These are phyloP conservation scores for Orbilia quercus DNA, from an alignment of 2,329 filamentous ascomycete genomes.

Conservation along the genomic window DNA sequence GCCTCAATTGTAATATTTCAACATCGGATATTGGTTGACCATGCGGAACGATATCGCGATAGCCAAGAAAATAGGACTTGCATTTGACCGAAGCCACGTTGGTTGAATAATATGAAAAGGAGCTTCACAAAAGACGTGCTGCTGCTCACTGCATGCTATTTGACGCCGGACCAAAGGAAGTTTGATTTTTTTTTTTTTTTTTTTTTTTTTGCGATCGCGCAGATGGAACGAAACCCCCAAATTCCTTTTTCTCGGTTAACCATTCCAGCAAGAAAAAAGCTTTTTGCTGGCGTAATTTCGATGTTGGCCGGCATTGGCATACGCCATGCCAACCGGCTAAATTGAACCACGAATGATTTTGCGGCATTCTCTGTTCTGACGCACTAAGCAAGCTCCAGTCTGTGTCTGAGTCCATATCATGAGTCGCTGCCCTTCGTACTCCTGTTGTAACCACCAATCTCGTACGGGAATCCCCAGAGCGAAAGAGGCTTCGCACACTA, in stretches of 20 bases:
- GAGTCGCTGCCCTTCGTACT: not conserved
- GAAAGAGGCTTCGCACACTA: not conserved
- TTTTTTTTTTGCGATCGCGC: no score
- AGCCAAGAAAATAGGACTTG: conserved; percentile 37
- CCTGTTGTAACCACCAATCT: not conserved
- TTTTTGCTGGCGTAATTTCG: conserved; percentile 56
- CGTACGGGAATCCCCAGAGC: not conserved
- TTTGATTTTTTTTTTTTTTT: conserved; percentile 32
- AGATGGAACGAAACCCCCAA: conserved; percentile 28
- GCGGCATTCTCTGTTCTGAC: conserved; percentile 19
- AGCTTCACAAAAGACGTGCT: conserved; percentile 25
- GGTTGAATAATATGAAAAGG: conserved; percentile 52
- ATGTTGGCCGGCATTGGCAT: conserved; percentile 51
- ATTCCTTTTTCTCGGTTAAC: conserved; percentile 56
- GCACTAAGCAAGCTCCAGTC: conserved; percentile 5
- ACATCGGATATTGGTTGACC: not conserved
- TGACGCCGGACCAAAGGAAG: conserved; percentile 48
- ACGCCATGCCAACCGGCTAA: conserved; percentile 55
- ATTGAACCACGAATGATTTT: conserved; percentile 25
- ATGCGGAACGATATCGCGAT: conserved; percentile 45
- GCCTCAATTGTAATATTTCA: conserved; percentile 12
- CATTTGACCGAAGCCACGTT: conserved; percentile 54
- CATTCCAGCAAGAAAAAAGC: conserved; percentile 47
- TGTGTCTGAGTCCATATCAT: no score
- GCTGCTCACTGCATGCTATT: conserved; percentile 38